A percentile compares a stretch with the other conserved stretches of the same genome.
Evolutionary conservation across 441 rosid genomes (phyloP).

Genomic region (Pelargonium citronellum): DNA sequence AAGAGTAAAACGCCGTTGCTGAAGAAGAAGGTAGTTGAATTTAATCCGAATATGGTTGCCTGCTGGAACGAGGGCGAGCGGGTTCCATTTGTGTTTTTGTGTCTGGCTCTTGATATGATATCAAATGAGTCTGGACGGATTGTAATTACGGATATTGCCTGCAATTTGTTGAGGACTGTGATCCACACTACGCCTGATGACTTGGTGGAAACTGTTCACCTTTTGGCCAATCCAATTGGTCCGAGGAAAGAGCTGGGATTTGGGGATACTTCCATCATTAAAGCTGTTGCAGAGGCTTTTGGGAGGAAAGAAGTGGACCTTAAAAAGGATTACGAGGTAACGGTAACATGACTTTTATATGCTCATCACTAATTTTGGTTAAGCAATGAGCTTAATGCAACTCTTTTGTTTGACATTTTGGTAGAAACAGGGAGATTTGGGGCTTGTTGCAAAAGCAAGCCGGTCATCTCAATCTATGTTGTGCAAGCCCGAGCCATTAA

Average conservation of each 20-base stretch:
- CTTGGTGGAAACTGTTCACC: conserved; percentile 60
- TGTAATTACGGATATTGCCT: conserved; percentile 71
- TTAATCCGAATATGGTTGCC: conserved; percentile 46
- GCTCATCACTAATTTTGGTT: neutral
- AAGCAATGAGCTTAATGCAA: neutral
- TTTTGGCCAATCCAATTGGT: conserved; percentile 65
- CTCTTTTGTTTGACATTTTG: conserved; percentile 11
- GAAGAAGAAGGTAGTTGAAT: conserved; percentile 62
- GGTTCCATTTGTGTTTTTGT: conserved; percentile 71
- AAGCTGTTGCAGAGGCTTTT: conserved; percentile 76
- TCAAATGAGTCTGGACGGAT: conserved; percentile 62
- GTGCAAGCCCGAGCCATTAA: conserved; percentile 77
- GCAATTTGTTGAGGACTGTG: conserved; percentile 77
- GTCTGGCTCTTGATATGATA: conserved; percentile 64
- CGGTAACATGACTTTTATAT: neutral
- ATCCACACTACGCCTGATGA: conserved; percentile 71
- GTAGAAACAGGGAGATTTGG: conserved; percentile 80
- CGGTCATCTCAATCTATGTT: conserved; percentile 83
- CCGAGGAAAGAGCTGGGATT: no score
- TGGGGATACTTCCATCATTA: conserved; percentile 63
- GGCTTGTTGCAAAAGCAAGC: conserved; percentile 89
- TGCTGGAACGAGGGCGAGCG: conserved; percentile 70
- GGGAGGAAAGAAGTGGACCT: conserved; percentile 73
- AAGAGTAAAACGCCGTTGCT: conserved; percentile 49
- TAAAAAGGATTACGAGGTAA: conserved; percentile 60